Conservation (phyloP, 169 alveolate genomes). For the Eimeria praecox region DNA sequence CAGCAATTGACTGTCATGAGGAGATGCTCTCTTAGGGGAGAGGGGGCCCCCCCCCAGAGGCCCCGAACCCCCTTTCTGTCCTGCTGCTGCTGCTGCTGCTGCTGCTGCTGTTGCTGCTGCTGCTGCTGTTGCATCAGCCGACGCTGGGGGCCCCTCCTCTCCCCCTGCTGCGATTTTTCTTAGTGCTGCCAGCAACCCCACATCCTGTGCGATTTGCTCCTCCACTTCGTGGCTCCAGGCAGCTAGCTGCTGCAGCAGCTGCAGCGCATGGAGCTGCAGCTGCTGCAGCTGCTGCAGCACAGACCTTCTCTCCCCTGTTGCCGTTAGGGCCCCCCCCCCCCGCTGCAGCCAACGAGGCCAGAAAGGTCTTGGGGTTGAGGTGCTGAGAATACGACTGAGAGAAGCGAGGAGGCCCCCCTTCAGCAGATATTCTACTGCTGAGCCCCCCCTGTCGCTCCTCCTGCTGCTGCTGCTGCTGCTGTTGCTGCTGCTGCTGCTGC, state of each 20-base stretch:
- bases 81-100: conserved; percentile 36
- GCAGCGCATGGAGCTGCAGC: conserved; percentile 56
- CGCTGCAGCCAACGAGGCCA: conserved; percentile 78
- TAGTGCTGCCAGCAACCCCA: conserved; percentile 1
- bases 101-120: not conserved
- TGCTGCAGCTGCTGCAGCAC: not conserved
- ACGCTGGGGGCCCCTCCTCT: not conserved
- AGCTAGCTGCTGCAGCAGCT: not conserved
- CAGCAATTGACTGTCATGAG: not conserved
- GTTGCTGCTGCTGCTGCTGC: conserved; percentile 11
- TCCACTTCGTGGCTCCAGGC: conserved; percentile 19
- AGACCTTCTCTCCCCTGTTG: not conserved
- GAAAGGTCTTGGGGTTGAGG: conserved; percentile 46
- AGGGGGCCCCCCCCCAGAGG: not conserved
- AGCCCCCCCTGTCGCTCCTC: not conserved
- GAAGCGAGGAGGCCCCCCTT: conserved; percentile 2
- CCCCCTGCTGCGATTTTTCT: conserved; percentile 25
- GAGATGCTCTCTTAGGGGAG: not conserved
- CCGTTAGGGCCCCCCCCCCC: not conserved
- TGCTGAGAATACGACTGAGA: not conserved
- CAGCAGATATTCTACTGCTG: not conserved
- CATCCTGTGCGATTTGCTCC: conserved; percentile 19
- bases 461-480: conserved; percentile 10
- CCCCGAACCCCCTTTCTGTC: not conserved
- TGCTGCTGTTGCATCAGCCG: not conserved